phyloP scores from a whole-genome alignment of 2,329 filamentous ascomycete genomes.

The Aspergillus awamori region DNA sequence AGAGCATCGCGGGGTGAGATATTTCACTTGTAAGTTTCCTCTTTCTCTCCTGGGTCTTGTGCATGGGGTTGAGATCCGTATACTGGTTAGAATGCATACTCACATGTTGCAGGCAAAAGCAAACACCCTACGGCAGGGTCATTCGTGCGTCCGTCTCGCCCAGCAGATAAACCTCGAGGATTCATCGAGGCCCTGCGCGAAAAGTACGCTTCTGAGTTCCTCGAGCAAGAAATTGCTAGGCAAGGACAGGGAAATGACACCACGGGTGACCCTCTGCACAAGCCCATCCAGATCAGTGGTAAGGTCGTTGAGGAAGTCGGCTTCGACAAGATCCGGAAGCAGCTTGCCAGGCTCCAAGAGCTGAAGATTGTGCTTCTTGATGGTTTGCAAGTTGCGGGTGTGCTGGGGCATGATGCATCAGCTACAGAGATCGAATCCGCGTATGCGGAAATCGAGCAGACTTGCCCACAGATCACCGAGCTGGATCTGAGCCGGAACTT shows the following conservation, averaged over 20 bases:
- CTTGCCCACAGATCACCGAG: constrained; percentile 65
- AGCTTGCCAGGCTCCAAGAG: constrained; percentile 75
- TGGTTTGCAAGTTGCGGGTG: constrained; percentile 63
- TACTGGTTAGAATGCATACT: constrained; percentile 9
- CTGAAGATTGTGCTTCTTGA: constrained; percentile 82
- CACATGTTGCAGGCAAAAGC: constrained; percentile 54
- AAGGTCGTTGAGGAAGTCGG: constrained; percentile 93
- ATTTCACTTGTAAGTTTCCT: constrained; percentile 71
- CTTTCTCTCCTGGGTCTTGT: no score
- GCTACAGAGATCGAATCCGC: constrained; percentile 29
- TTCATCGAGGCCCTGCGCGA: constrained; percentile 78
- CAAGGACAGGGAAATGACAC: constrained; percentile 6
- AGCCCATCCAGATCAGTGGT: constrained; percentile 69
- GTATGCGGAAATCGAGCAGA: constrained; percentile 55
- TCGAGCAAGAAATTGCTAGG: constrained; percentile 35
- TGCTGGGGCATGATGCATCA: constrained; percentile 31
- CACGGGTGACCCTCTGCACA: constrained; percentile 34
- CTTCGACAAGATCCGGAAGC: constrained; percentile 85
- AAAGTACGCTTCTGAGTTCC: constrained; percentile 74
- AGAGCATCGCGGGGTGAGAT: constrained; percentile 73
- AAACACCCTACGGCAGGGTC: constrained; percentile 74
- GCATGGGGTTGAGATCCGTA: no score
- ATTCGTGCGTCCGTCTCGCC: constrained; percentile 79
- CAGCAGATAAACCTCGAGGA: constrained; percentile 66
- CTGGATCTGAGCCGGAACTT: constrained; percentile 85